Conservation (phyloP, 306 rosid species). For the Nissolia schottii region DNA sequence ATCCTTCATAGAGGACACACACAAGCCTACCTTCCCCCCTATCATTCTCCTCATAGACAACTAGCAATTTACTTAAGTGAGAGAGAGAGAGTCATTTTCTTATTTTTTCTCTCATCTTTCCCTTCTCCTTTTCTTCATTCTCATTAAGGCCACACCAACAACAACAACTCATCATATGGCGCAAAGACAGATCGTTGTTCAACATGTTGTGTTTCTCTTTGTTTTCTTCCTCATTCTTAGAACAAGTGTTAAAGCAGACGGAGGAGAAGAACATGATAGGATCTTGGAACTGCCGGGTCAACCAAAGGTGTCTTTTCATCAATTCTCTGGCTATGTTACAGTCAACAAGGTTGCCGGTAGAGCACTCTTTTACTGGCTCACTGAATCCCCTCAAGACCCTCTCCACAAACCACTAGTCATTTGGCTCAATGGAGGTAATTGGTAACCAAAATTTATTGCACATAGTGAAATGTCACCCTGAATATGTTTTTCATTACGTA, state of each 20-base stretch:
- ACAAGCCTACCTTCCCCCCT: slow-evolving; percentile 5
- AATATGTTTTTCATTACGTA: too few species aligned
- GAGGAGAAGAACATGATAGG: slow-evolving; percentile 60
- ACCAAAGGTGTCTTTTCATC: slow-evolving; percentile 70
- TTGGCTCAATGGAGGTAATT: slow-evolving; percentile 99
- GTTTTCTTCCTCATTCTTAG: slow-evolving; percentile 14
- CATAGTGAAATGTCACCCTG: too few species aligned
- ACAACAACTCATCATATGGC: slow-evolving; percentile 33
- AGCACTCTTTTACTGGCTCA: slow-evolving; percentile 98
- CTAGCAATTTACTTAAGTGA: too few species aligned
- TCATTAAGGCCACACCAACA: not conserved
- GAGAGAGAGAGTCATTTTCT: slow-evolving; percentile 8
- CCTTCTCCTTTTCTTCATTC: not conserved
- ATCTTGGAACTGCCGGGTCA: slow-evolving; percentile 81
- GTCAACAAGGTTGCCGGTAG: slow-evolving; percentile 71
- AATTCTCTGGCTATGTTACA: slow-evolving; percentile 89
- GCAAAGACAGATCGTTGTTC: slow-evolving; percentile 41
- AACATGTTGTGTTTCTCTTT: slow-evolving; percentile 30
- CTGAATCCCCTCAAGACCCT: slow-evolving; percentile 63
- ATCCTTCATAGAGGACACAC: slow-evolving; percentile 37
- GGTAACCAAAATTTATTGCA: too few species aligned
- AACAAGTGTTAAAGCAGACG: slow-evolving; percentile 9
- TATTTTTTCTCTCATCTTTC: not conserved
- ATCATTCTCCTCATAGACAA: slow-evolving; percentile 41
- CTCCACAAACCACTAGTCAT: slow-evolving; percentile 67